Evolutionary conservation across 129 eudicot genomes (phyloP).

Genomic region (Smallanthus sonchifolius): DNA sequence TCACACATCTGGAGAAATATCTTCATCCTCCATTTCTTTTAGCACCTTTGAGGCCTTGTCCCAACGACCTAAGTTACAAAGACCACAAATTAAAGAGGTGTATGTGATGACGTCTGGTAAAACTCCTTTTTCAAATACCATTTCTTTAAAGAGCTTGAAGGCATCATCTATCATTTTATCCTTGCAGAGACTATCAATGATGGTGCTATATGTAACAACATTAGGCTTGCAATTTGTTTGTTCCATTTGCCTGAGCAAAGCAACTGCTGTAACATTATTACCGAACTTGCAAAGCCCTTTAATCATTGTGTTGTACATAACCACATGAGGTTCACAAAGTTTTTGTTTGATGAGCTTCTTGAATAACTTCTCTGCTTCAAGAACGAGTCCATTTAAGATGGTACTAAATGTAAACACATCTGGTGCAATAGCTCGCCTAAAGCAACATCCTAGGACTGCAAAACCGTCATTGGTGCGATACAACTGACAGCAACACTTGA

Average conservation of each 20-base stretch:
- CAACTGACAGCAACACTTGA: background rate
- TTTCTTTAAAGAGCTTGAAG: background rate
- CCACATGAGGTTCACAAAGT: background rate
- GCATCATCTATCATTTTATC: constrained; percentile 1
- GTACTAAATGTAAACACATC: background rate
- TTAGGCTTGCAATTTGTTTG: background rate
- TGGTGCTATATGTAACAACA: background rate
- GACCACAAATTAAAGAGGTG: background rate
- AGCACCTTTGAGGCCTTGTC: background rate
- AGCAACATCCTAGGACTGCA: background rate
- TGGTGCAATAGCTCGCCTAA: background rate
- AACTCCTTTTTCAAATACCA: background rate
- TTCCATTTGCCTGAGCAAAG: background rate
- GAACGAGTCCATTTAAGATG: background rate
- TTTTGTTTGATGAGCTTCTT: background rate
- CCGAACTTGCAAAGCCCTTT: background rate
- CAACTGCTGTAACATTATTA: background rate
- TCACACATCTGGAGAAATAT: background rate
- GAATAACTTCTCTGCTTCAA: background rate
- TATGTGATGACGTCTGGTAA: background rate
- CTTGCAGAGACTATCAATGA: background rate
- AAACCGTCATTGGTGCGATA: background rate
- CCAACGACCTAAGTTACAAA: background rate
- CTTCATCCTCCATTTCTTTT: background rate
- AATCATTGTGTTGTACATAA: background rate